These are phyloP conservation scores for Triticum monococcum DNA, from an alignment of 176 grass and related monocot species.

Conservation along the genomic window DNA sequence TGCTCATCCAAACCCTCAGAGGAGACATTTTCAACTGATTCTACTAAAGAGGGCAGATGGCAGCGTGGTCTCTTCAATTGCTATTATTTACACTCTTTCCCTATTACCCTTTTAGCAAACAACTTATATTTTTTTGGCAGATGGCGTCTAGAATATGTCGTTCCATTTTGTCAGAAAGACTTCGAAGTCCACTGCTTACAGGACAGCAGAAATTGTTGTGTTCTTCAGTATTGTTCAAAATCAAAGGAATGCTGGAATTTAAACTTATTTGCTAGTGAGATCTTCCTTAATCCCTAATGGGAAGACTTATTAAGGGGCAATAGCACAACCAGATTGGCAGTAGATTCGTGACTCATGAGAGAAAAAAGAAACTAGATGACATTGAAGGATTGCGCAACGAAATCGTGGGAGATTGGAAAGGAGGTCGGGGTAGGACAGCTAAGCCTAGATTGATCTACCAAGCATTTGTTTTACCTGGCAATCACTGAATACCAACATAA, in stretches of 20 bases:
- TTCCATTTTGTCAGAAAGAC: not conserved
- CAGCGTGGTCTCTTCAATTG: not conserved
- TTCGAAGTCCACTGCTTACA: not conserved
- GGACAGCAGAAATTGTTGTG: not conserved
- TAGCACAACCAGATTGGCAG: not conserved
- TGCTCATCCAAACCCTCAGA: not conserved
- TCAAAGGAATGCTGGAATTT: not conserved
- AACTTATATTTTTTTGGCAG: not conserved
- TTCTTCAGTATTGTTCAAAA: not conserved
- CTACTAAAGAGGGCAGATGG: not conserved
- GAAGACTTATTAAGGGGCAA: not conserved
- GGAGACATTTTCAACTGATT: not conserved
- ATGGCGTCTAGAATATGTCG: not conserved
- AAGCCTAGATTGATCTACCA: slow-evolving; percentile 1
- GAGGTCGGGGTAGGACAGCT: not conserved
- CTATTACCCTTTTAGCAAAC: not conserved
- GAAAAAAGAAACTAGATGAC: not conserved
- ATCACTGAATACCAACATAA: not conserved
- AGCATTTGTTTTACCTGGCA: not conserved
- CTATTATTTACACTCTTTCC: not conserved
- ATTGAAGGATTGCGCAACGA: not conserved
- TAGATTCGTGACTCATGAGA: too few relatives aligned
- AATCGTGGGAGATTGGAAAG: not conserved
- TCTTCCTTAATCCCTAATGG: not conserved
- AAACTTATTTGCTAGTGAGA: not conserved